These are phyloP conservation scores for Ambrosiella xylebori DNA, from an alignment of 2,329 filamentous ascomycete species.

Conservation along the genomic window DNA sequence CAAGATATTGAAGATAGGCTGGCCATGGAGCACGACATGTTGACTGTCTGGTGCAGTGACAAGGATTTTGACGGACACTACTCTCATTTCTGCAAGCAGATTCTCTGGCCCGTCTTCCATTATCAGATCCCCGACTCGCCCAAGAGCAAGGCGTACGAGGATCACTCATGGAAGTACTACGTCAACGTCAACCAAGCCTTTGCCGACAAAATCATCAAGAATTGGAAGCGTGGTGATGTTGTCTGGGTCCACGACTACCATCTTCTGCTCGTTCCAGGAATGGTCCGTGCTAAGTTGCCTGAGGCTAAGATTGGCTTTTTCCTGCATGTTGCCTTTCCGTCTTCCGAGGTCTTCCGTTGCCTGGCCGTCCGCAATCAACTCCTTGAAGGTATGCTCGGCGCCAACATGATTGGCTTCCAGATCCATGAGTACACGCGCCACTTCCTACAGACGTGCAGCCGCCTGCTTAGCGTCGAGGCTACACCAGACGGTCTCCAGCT, in stretches of 20 bases:
- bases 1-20: conserved; percentile 70
- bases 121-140: conserved; percentile 97
- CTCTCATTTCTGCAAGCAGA: conserved; percentile 91
- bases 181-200: conserved; percentile 85
- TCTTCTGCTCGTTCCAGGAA: conserved; percentile 68
- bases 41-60: conserved; percentile 74
- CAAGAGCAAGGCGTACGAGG: conserved; percentile 94
- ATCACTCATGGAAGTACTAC: conserved; percentile 93
- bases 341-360: conserved; percentile 89
- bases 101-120: conserved; percentile 94
- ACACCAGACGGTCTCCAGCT: conserved; percentile 76
- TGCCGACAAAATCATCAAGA: conserved; percentile 73
- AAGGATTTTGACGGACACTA: conserved; percentile 92
- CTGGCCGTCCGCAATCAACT: conserved; percentile 73
- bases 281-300: conserved; percentile 78
- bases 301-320: conserved; percentile 95
- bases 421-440: conserved; percentile 85
- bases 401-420: conserved; percentile 86
- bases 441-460: conserved; percentile 89
- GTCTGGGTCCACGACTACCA: conserved; percentile 97
- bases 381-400: conserved; percentile 80
- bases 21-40: conserved; percentile 62
- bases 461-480: conserved; percentile 76
- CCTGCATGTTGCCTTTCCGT: conserved; percentile 86
- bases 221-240: conserved; percentile 84